phyloP scores from a whole-genome alignment of 176 grass and related monocot species.

The Microstegium vimineum region DNA sequence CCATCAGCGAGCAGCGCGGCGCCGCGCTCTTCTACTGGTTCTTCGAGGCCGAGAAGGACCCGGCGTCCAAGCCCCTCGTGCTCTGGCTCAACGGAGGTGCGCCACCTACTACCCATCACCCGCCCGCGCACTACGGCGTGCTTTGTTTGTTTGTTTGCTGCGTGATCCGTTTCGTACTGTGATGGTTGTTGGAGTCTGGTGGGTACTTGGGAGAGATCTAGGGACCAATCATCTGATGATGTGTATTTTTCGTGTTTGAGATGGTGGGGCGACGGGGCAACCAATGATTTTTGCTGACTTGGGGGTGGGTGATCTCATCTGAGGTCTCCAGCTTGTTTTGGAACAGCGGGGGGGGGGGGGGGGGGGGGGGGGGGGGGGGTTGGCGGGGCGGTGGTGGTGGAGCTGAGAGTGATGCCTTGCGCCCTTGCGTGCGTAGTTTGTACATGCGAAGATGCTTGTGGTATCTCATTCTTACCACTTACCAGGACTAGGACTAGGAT shows the following conservation, averaged over 20 bases:
- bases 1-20: constrained; percentile 59
- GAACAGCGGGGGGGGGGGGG: too few relatives aligned
- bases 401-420: neutral
- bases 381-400: too few relatives aligned
- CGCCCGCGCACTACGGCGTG: too few relatives aligned
- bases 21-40: constrained; percentile 98
- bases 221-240: neutral
- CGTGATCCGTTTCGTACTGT: too few relatives aligned
- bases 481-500: neutral
- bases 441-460: neutral
- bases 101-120: neutral
- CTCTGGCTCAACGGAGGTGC: constrained; percentile 97
- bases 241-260: neutral
- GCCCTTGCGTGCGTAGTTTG: neutral
- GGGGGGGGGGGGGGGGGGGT: too few relatives aligned
- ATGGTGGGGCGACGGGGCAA: neutral
- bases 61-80: constrained; percentile 76
- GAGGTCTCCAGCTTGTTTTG: neutral
- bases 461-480: neutral
- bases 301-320: neutral
- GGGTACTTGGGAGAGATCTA: too few relatives aligned
- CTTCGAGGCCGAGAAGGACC: constrained; percentile 77
- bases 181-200: too few relatives aligned
- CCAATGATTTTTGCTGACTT: neutral
- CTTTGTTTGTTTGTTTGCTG: too few relatives aligned